These are phyloP conservation scores for Papiliotrema fonsecae DNA, from an alignment of 1,284 basidiomycete genomes.

Conservation along the genomic window DNA sequence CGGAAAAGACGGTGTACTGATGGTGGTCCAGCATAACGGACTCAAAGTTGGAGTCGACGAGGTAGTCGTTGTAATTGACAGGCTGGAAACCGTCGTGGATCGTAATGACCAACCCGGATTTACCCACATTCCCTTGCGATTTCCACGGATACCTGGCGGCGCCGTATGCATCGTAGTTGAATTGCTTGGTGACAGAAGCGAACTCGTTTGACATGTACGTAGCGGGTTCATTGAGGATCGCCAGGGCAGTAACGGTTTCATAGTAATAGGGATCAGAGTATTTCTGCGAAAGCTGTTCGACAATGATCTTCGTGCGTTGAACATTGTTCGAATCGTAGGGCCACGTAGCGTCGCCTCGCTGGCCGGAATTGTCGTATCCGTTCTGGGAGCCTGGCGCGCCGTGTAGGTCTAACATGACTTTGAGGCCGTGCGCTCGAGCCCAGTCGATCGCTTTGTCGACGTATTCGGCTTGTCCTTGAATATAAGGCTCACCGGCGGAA, in stretches of 20 bases:
- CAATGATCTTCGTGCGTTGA: constrained; percentile 50
- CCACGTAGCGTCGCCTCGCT: constrained; percentile 64
- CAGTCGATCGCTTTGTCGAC: constrained; percentile 63
- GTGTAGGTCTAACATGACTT: constrained; percentile 64
- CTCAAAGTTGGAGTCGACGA: constrained; percentile 54
- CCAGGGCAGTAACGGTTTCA: constrained; percentile 58
- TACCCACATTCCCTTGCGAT: constrained; percentile 38
- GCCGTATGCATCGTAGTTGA: constrained; percentile 56
- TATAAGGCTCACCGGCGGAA: constrained; percentile 71
- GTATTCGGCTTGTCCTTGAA: constrained; percentile 62
- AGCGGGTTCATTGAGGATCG: constrained; percentile 64
- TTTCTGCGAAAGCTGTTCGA: constrained; percentile 24
- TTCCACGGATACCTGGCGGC: constrained; percentile 70
- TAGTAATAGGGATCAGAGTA: constrained; percentile 50
- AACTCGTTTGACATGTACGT: constrained; percentile 60
- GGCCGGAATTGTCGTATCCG: constrained; percentile 76
- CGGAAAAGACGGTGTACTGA: constrained; percentile 73
- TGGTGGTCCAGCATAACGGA: constrained; percentile 80
- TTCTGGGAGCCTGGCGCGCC: constrained; percentile 79
- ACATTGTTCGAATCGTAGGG: constrained; percentile 27
- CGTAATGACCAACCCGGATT: constrained; percentile 51
- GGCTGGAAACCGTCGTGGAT: constrained; percentile 84
- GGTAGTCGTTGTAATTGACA: constrained; percentile 67
- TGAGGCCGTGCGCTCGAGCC: constrained; percentile 70
- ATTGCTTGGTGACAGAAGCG: constrained; percentile 60